These are phyloP conservation scores for Oryza nivara DNA, from an alignment of 176 grass and related monocot genomes.

Conservation along the genomic window DNA sequence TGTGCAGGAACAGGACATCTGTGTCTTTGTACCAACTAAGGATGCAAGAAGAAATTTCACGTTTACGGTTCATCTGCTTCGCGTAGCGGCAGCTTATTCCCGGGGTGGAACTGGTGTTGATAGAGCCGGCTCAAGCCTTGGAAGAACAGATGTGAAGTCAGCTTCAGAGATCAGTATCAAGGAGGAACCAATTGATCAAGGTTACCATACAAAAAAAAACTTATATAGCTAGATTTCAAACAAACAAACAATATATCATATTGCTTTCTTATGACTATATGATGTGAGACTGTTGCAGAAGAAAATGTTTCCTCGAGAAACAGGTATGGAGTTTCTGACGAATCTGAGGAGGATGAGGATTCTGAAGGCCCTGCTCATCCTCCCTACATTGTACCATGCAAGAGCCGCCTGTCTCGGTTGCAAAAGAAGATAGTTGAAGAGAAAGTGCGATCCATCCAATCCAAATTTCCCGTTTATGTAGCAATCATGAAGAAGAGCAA, in stretches of 20 bases:
- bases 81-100: not conserved
- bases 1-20: constrained; percentile 48
- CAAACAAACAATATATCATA: not conserved
- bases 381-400: constrained; percentile 28
- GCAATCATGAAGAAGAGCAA: constrained; percentile 18
- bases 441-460: constrained; percentile 30
- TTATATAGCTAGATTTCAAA: not conserved
- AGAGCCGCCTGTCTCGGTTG: not conserved
- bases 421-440: constrained; percentile 41
- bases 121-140: not conserved
- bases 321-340: not conserved
- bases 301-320: not conserved
- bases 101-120: not conserved
- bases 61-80: constrained; percentile 47
- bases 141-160: not conserved
- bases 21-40: constrained; percentile 39
- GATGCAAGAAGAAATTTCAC: constrained; percentile 2
- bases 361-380: not conserved
- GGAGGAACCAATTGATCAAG: constrained; percentile 18
- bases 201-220: constrained; percentile 20
- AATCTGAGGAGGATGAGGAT: not conserved
- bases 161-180: not conserved
- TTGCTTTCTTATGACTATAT: not conserved
- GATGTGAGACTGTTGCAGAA: not conserved
- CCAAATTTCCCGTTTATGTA: constrained; percentile 29